These are phyloP conservation scores for Fusarium chaquense DNA, from an alignment of 2,329 filamentous ascomycete genomes.

Conservation along the genomic window DNA sequence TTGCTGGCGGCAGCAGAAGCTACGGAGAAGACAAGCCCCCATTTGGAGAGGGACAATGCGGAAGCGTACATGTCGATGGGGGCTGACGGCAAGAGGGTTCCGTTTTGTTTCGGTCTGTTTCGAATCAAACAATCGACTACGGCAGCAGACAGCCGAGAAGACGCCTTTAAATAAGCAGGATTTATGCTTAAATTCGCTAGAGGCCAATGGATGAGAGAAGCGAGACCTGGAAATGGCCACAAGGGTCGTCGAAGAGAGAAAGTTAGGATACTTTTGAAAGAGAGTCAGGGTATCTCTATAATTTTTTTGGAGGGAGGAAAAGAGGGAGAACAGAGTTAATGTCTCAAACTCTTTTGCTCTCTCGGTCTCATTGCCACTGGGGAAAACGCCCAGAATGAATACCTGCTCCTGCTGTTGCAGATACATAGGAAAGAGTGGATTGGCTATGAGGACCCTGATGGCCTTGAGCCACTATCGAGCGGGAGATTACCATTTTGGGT, in stretches of 20 bases:
- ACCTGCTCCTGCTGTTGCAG: conserved; percentile 1
- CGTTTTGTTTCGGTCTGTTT: not conserved
- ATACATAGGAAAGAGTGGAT: conserved; percentile 28
- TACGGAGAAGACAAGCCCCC: conserved; percentile 34
- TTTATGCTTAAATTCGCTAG: conserved; percentile 31
- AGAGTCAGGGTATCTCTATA: not conserved
- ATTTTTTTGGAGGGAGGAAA: not conserved
- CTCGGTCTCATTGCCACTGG: conserved; percentile 1
- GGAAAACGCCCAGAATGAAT: not conserved
- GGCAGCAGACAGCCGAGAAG: conserved; percentile 14
- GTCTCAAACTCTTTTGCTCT: conserved; percentile 32
- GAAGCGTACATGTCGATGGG: conserved; percentile 31
- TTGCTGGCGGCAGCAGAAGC: conserved; percentile 27
- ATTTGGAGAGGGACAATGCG: conserved; percentile 34
- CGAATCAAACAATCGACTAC: conserved; percentile 2
- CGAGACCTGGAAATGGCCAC: conserved; percentile 11
- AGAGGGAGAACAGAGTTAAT: conserved; percentile 26
- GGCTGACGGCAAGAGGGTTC: conserved; percentile 5
- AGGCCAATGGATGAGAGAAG: not conserved
- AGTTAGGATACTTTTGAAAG: not conserved
- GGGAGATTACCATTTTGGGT: conserved; percentile 34
- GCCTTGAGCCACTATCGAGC: conserved; percentile 21
- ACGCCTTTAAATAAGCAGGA: conserved; percentile 1
- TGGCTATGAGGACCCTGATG: conserved; percentile 42
- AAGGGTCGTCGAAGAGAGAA: conserved; percentile 15